phyloP scores from a whole-genome alignment of 2,329 filamentous ascomycete species.

The Penicillium crustosum region DNA sequence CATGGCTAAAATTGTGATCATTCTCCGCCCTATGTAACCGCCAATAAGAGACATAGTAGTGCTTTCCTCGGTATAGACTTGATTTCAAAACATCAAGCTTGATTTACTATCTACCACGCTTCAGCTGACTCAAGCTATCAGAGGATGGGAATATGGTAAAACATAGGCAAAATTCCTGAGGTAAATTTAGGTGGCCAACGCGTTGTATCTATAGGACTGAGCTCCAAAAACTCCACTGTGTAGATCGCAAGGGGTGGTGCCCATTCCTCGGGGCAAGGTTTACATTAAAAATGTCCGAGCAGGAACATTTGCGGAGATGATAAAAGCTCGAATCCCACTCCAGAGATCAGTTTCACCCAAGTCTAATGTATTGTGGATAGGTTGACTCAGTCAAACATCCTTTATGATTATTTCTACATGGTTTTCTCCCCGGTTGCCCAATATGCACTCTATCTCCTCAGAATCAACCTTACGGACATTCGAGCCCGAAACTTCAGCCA shows the following conservation, averaged over 20 bases:
- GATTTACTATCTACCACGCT: not conserved
- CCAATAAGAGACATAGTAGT: not conserved
- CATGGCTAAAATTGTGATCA: not conserved
- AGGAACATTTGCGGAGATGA: not conserved
- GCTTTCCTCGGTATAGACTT: not conserved
- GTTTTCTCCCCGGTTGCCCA: not conserved
- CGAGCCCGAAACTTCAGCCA: constrained; percentile 15
- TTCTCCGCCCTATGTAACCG: not conserved
- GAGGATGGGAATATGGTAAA: not conserved
- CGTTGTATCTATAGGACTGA: not conserved
- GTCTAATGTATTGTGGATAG: not conserved
- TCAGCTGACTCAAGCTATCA: not conserved
- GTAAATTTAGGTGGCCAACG: not conserved
- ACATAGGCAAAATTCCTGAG: not conserved
- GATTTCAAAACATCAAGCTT: not conserved
- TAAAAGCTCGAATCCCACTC: constrained; percentile 6
- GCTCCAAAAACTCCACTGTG: not conserved
- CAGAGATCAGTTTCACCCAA: not conserved
- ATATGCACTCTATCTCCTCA: constrained; percentile 15
- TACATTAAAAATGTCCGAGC: constrained; percentile 1
- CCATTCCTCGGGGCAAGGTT: constrained; percentile 9
- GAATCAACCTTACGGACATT: constrained; percentile 3
- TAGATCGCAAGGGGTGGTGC: constrained; percentile 5
- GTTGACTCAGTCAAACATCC: not conserved
- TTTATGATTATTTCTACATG: not conserved